Base-by-base conservation (phyloP, 73 alveolate species). In the Paramecium sonneborni region DNA sequence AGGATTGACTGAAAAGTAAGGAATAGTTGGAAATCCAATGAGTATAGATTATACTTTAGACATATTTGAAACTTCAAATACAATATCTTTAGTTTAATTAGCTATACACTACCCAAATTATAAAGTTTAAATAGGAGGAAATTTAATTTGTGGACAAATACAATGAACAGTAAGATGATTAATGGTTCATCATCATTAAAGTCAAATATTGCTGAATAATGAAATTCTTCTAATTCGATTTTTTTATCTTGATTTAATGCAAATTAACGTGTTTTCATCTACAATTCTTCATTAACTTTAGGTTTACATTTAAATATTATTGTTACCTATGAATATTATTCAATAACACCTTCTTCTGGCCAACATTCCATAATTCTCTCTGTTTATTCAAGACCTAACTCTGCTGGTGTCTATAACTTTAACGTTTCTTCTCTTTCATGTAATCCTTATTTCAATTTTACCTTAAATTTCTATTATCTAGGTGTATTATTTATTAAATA, bases 401-500 rank as follows among this genome's bases (percentile, higher is more conserved):
- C 96, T 35, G 93, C 96, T 2, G 99, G 99, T 26, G 98, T 92
- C 6, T 97, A 96, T 39, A 96, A 93, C 88, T 97, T 94, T 32
- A 94, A 89, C 43, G 92, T 92, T 85, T 96, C 97, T 76, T 96
- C 98, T 82, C 93, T 94, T 57, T 97, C 95, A 43, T 97, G 93
- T 58, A 96, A 93, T 43, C 98, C 99, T 32, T 95, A 96, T 86
- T 96, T 94, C 48, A 98, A 96, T 91, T 94, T 95, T 79, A 97
- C 93, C 57, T 95, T 96, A 88, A 93, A 98, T 74, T 89, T 92
- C 86, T 95, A 96, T 44, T 95, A 94, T 93, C 92, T 96, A 15
- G 99, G 99, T 1, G 99, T 99, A 94, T 97, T 97, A 90, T 98
- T 98, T 11, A 98, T 99, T 79, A 98, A 89, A 92, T 95, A 98